Conservation (phyloP, 306 rosid genomes). For the Fagus crenata region DNA sequence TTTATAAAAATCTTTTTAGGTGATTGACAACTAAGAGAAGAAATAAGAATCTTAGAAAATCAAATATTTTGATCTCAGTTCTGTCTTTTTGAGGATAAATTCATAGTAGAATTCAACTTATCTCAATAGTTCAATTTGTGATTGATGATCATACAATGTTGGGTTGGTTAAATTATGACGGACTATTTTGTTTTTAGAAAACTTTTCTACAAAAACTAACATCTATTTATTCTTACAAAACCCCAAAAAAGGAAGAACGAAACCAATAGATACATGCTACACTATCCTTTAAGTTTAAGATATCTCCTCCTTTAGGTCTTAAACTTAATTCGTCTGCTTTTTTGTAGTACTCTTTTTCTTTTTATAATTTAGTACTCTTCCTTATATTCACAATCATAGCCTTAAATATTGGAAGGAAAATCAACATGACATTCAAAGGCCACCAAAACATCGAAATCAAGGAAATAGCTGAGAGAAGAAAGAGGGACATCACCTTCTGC, state of each 20-base stretch:
- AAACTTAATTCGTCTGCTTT: neutral
- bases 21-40: too few relatives aligned
- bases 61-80: neutral
- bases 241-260: too few relatives aligned
- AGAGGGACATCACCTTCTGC: slow-evolving; percentile 57
- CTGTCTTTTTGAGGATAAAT: neutral
- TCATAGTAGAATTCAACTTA: neutral
- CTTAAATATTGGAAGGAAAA: slow-evolving; percentile 16
- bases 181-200: too few relatives aligned
- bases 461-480: slow-evolving; percentile 34
- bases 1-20: too few relatives aligned
- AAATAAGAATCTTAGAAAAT: neutral
- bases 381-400: neutral
- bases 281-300: too few relatives aligned
- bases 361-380: too few relatives aligned
- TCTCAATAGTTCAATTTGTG: too few relatives aligned
- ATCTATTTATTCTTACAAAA: too few relatives aligned
- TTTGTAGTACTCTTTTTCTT: neutral
- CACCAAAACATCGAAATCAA: slow-evolving; percentile 56
- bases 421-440: slow-evolving; percentile 31
- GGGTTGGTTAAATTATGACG: too few relatives aligned
- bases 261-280: too few relatives aligned
- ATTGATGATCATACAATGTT: neutral
- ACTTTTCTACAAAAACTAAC: too few relatives aligned
- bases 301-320: too few relatives aligned